Conservation (phyloP, 2,329 filamentous ascomycete species). For the Sphaceloma murrayae region DNA sequence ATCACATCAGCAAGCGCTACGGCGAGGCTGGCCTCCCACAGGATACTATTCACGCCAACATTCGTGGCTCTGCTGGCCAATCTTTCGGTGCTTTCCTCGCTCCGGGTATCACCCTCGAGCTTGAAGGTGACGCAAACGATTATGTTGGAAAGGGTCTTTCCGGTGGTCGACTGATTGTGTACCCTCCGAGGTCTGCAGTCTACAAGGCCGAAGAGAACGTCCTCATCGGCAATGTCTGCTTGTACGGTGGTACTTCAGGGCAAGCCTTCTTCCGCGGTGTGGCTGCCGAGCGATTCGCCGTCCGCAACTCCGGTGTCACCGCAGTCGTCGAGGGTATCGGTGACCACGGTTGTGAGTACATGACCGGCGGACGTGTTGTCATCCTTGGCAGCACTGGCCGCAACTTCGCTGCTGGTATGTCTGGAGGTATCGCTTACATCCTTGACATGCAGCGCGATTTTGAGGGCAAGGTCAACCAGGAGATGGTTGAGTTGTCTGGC, state of each 20-base stretch:
- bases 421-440: slow-evolving; percentile 91
- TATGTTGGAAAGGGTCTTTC: slow-evolving; percentile 95
- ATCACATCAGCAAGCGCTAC: slow-evolving; percentile 88
- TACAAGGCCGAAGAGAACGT: slow-evolving; percentile 97
- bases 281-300: slow-evolving; percentile 90
- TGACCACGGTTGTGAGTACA: slow-evolving; percentile 97
- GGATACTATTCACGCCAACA: slow-evolving; percentile 92
- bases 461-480: slow-evolving; percentile 84
- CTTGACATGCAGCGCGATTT: slow-evolving; percentile 86
- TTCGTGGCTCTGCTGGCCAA: slow-evolving; percentile 91
- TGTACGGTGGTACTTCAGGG: slow-evolving; percentile 87
- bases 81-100: slow-evolving; percentile 93
- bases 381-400: slow-evolving; percentile 82
- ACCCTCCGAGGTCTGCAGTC: slow-evolving; percentile 78
- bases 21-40: slow-evolving; percentile 80
- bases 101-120: slow-evolving; percentile 84
- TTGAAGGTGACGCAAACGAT: slow-evolving; percentile 93
- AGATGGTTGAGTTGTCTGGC: slow-evolving; percentile 87
- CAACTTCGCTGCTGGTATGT: slow-evolving; percentile 98
- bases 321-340: slow-evolving; percentile 95
- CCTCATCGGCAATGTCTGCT: slow-evolving; percentile 83
- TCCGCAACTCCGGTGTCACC: slow-evolving; percentile 90
- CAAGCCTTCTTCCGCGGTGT: slow-evolving; percentile 95
- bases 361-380: slow-evolving; percentile 89
- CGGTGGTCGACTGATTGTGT: slow-evolving; percentile 84